Evolutionary conservation across 1,284 basidiomycete genomes (phyloP).

Genomic region (Sanguinoderma infundibulare): DNA sequence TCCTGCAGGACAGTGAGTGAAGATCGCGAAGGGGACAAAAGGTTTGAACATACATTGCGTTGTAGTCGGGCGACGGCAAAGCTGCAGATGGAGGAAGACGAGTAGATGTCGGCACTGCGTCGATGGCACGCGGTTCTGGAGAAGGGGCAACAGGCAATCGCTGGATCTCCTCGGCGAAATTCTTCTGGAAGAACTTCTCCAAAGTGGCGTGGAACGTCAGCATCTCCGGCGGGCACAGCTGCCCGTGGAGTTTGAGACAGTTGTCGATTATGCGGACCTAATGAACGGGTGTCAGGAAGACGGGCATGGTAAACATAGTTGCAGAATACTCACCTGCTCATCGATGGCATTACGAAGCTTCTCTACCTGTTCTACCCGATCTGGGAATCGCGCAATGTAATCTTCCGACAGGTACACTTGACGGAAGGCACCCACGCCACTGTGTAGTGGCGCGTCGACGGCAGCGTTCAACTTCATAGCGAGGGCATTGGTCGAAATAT

Average conservation of each 20-base stretch:
- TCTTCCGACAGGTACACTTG: slow-evolving; percentile 77
- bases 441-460: slow-evolving; percentile 83
- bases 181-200: slow-evolving; percentile 87
- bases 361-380: slow-evolving; percentile 71
- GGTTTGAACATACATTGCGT: slow-evolving; percentile 13
- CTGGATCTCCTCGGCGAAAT: slow-evolving; percentile 88
- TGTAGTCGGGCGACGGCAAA: slow-evolving; percentile 23
- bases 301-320: background rate
- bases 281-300: background rate
- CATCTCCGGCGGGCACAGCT: slow-evolving; percentile 87
- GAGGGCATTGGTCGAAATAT: slow-evolving; percentile 81
- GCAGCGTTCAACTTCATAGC: slow-evolving; percentile 89
- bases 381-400: slow-evolving; percentile 73
- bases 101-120: slow-evolving; percentile 18
- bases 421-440: slow-evolving; percentile 80
- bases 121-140: slow-evolving; percentile 32
- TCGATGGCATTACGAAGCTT: slow-evolving; percentile 79
- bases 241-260: slow-evolving; percentile 83
- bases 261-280: slow-evolving; percentile 83
- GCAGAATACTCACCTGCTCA: slow-evolving; percentile 65
- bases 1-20: slow-evolving; percentile 6
- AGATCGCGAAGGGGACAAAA: background rate
- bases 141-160: slow-evolving; percentile 56
- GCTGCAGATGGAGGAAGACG: slow-evolving; percentile 22
- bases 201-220: slow-evolving; percentile 90